Conservation (phyloP, 176 grass and related monocot genomes). For the Avena atlantica region DNA sequence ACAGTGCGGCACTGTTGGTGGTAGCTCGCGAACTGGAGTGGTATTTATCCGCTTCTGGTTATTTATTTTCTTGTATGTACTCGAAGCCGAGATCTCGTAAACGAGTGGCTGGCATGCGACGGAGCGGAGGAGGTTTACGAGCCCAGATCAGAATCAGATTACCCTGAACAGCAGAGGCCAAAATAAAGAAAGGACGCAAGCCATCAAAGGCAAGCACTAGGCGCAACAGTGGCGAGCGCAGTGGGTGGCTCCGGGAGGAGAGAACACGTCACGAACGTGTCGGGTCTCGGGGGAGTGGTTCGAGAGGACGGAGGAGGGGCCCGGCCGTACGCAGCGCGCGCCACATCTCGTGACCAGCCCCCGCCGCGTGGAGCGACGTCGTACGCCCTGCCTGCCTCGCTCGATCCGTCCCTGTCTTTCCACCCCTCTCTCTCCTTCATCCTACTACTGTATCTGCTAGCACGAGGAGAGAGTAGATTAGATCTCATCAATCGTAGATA, state of each 20-base stretch:
- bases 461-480: not conserved
- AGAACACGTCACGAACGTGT: not conserved
- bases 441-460: not conserved
- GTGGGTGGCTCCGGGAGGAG: not conserved
- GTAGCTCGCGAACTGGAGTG: no score
- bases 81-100: no score
- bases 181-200: no score
- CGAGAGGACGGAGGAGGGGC: not conserved
- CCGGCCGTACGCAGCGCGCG: not conserved
- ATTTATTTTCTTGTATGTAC: no score
- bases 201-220: no score
- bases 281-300: not conserved
- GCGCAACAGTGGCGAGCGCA: not conserved
- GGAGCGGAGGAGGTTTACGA: no score
- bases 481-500: not conserved
- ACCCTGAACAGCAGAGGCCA: no score
- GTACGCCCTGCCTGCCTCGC: not conserved
- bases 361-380: conserved; percentile 42
- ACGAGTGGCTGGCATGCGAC: no score
- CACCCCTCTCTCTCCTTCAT: not conserved
- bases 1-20: no score
- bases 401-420: not conserved
- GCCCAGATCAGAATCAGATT: no score
- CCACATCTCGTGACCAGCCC: conserved; percentile 39
- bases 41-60: no score